Base-by-base conservation (phyloP, 495 filamentous ascomycete genomes). In the Aspergillus haitiensis region DNA sequence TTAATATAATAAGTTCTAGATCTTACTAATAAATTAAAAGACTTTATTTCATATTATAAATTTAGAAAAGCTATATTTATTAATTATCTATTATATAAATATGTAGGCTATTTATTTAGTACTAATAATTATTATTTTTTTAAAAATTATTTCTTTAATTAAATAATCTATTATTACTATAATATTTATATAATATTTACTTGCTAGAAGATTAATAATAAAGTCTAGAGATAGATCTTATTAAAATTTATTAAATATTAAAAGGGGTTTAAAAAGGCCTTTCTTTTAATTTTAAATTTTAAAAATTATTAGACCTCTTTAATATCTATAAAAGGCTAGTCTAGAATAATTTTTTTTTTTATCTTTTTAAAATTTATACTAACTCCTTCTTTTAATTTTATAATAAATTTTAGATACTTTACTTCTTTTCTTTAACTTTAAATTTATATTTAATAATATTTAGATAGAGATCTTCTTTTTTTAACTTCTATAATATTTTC, bases 381-480 rank as follows among this genome's bases (percentile, higher is more conserved):
- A n/a, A n/a, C 40, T 1, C 9, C 31, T 35, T 52, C 45, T 34
- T 18, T 7, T 45, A 32, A 3, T 2, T 37, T 39, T 57, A 36
- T 36, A 52, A 52, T 36, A 52, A 52, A 52, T 36, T 36, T 6
- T 34, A 36, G 37, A 52, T 52, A 52, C n/a, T 36, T 52, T 11
- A 15, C 37, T 37, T 58, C 37, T 51, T 31, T 37, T 58, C 37
- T 51, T 31, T 40, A 21, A 21, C n/a, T 33, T n/a, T 49, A 58
- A 31, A 52, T 58, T 49, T 51, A 57, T 58, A 58, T 15, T 58
- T 42, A 16, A 52, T 58, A 58, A 52, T 42, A 51, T 44, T 31
- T 13, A 52, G 18, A 36, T 36, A 56, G 34, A 56, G n/a, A 6
- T 9, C 34, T 52, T 36, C 37, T 5, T 52, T 5, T 35, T 52